A percentile compares a stretch with the other conserved stretches of the same genome.
Evolutionary conservation across 163 green algal species (phyloP).

Genomic region (Scenedesmus sp.): DNA sequence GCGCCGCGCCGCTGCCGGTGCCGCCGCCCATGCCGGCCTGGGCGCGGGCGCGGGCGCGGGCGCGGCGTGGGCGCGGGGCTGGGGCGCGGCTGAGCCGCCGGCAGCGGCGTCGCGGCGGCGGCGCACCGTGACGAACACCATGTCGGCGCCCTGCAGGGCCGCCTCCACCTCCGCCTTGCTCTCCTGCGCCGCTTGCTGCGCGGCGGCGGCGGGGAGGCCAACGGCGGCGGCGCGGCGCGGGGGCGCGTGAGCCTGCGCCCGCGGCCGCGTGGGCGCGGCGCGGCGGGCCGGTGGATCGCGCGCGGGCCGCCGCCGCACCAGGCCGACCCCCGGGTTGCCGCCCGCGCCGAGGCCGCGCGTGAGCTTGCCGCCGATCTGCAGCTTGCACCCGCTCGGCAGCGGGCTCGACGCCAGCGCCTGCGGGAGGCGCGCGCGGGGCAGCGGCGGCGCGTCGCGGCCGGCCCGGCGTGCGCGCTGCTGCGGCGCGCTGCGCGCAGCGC

Average conservation of each 20-base stretch:
- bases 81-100: too few species aligned
- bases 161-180: slow-evolving; percentile 72
- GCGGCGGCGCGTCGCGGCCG: background rate
- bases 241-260: too few species aligned
- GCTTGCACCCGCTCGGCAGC: slow-evolving; percentile 61
- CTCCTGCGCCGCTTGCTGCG: slow-evolving; percentile 84
- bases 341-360: slow-evolving; percentile 91
- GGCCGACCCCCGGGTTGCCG: slow-evolving; percentile 86
- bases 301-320: slow-evolving; percentile 49
- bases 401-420: slow-evolving; percentile 83
- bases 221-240: too few species aligned
- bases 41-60: background rate
- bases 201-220: background rate
- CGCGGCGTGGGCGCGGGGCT: too few species aligned
- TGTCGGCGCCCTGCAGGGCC: slow-evolving; percentile 81
- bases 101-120: background rate
- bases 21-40: slow-evolving; percentile 93
- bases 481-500: background rate
- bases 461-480: background rate
- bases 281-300: too few species aligned
- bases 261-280: too few species aligned
- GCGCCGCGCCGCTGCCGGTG: slow-evolving; percentile 88
- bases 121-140: slow-evolving; percentile 94
- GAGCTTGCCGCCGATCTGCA: slow-evolving; percentile 90
- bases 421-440: background rate